phyloP scores from a whole-genome alignment of 2,329 filamentous ascomycete genomes.

The Colletotrichum sp. region DNA sequence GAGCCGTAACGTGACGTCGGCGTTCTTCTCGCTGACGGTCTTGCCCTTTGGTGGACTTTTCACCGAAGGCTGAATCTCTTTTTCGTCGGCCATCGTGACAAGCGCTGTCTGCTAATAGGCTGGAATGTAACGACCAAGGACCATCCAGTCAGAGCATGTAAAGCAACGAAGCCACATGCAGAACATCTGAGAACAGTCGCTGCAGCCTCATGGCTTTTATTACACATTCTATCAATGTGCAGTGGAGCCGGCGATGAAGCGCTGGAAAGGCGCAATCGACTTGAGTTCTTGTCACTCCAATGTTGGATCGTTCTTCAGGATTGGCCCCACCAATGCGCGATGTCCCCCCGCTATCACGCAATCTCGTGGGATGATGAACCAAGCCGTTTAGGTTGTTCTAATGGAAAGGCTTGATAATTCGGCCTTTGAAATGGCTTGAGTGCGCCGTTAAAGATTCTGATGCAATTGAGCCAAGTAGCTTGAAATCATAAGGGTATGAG shows the following conservation, averaged over 20 bases:
- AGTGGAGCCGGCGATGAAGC: neutral
- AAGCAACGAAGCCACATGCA: neutral
- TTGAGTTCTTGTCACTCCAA: neutral
- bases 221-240: accelerated
- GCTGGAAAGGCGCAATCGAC: neutral
- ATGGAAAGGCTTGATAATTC: neutral
- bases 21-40: constrained; percentile 28
- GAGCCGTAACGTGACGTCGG: constrained; percentile 39
- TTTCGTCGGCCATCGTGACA: constrained; percentile 5
- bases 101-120: neutral
- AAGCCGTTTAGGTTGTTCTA: neutral
- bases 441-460: neutral
- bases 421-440: neutral
- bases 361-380: neutral
- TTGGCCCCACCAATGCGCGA: neutral
- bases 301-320: neutral
- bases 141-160: neutral
- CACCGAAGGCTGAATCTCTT: neutral
- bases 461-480: neutral
- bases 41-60: neutral
- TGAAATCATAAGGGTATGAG: neutral
- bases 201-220: neutral
- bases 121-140: neutral
- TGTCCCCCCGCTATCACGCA: constrained; percentile 15
- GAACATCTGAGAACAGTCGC: neutral